Conservation (phyloP, 768 basidiomycete genomes). For the Trametopsis cervina region DNA sequence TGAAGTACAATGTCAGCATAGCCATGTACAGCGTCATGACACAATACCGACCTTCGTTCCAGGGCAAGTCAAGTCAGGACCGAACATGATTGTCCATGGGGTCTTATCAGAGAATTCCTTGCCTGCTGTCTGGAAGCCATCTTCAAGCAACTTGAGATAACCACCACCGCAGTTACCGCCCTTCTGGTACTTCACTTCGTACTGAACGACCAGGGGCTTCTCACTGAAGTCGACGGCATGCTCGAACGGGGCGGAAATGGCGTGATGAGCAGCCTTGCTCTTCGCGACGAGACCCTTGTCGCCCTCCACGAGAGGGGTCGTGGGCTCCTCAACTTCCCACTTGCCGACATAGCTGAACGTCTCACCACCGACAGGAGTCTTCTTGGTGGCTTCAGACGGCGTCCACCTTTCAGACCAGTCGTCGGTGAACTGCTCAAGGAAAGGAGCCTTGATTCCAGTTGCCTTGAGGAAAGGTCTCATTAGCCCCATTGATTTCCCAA, state of each 20-base stretch:
- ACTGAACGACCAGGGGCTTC: slow-evolving; percentile 91
- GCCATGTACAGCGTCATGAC: background rate
- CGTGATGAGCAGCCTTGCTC: slow-evolving; percentile 96
- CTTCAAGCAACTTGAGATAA: slow-evolving; percentile 92
- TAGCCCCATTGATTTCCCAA: background rate
- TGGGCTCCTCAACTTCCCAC: slow-evolving; percentile 92
- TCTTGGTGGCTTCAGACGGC: slow-evolving; percentile 95
- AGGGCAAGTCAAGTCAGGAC: slow-evolving; percentile 91
- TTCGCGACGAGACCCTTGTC: slow-evolving; percentile 93
- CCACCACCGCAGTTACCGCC: slow-evolving; percentile 99
- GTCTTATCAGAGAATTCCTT: slow-evolving; percentile 93
- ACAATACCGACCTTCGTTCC: slow-evolving; percentile 68
- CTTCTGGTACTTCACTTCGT: slow-evolving; percentile 99
- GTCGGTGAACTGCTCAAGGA: slow-evolving; percentile 94
- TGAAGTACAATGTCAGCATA: background rate
- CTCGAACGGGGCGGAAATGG: slow-evolving; percentile 90
- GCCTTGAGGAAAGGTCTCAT: too few species aligned
- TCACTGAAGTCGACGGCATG: slow-evolving; percentile 71
- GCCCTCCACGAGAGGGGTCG: slow-evolving; percentile 67
- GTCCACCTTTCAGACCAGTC: slow-evolving; percentile 93
- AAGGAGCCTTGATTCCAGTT: slow-evolving; percentile 79
- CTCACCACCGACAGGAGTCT: slow-evolving; percentile 92
- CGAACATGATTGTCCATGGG: slow-evolving; percentile 96
- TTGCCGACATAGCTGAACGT: slow-evolving; percentile 96
- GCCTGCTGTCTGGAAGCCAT: slow-evolving; percentile 89